These are phyloP conservation scores for Malus fusca DNA, from an alignment of 306 rosid genomes.

Conservation along the genomic window DNA sequence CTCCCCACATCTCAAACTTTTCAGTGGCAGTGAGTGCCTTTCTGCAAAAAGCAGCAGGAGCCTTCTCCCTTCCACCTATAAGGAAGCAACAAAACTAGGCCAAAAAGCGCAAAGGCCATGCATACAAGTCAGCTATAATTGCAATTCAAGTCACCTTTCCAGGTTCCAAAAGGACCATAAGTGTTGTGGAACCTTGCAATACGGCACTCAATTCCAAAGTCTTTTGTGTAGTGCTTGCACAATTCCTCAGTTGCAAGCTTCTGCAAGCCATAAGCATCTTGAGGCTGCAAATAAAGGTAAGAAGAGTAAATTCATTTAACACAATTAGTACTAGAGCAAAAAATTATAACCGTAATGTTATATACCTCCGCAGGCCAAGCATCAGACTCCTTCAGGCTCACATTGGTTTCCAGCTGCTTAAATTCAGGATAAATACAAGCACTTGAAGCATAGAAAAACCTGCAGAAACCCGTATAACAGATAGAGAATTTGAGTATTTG, in stretches of 20 bases:
- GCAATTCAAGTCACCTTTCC: conserved; percentile 65
- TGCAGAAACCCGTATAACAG: conserved; percentile 14
- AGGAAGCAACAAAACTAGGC: conserved; percentile 15
- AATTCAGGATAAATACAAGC: conserved; percentile 98
- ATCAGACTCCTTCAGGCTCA: conserved; percentile 96
- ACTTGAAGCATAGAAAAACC: conserved; percentile 98
- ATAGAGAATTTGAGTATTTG: background rate
- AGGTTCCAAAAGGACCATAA: conserved; percentile 95
- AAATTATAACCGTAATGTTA: conserved; percentile 7
- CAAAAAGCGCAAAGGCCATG: conserved; percentile 6
- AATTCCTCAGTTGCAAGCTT: conserved; percentile 99
- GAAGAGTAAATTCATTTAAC: conserved; percentile 9
- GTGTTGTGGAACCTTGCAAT: conserved; percentile 94
- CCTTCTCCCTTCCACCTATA: conserved; percentile 95
- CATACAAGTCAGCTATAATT: background rate
- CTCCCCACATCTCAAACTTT: conserved; percentile 99
- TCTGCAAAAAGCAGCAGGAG: conserved; percentile 97
- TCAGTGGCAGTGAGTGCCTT: conserved; percentile 69
- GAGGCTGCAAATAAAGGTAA: conserved; percentile 50
- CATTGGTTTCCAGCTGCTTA: conserved; percentile 89
- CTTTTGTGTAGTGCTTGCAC: conserved; percentile 93
- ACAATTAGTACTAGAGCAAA: conserved; percentile 3
- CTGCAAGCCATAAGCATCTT: conserved; percentile 99
- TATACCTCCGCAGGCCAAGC: conserved; percentile 99
- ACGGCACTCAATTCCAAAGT: conserved; percentile 92